Percentiles rank a stretch among this genome's conserved stretches.
Conservation (phyloP, 495 filamentous ascomycete genomes). For the Penicillium lividum region DNA sequence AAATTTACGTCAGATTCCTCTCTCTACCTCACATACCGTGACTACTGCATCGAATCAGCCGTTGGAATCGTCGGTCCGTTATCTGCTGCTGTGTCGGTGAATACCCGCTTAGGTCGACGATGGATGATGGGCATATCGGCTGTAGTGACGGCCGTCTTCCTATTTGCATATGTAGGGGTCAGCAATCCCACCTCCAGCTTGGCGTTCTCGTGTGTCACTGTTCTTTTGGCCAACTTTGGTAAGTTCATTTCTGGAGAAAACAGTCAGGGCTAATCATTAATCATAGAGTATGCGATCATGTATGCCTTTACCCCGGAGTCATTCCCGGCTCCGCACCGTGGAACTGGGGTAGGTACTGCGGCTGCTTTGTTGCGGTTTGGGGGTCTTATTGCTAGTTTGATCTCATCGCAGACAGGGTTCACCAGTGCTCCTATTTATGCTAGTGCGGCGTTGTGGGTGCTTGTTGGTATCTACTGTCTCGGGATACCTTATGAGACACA, state of each 20-base stretch:
- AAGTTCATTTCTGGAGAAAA: neutral
- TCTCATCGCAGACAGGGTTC: constrained; percentile 35
- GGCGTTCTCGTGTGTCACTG: constrained; percentile 33
- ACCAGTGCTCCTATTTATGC: constrained; percentile 37
- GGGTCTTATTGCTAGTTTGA: constrained; percentile 32
- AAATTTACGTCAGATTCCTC: constrained; percentile 31
- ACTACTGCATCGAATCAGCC: constrained; percentile 37
- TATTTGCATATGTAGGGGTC: constrained; percentile 36
- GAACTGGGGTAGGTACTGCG: constrained; percentile 53
- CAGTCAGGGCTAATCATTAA: neutral
- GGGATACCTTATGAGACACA: constrained; percentile 39
- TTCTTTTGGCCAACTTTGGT: constrained; percentile 37
- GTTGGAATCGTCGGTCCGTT: constrained; percentile 33
- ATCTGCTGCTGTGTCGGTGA: constrained; percentile 30
- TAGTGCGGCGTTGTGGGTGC: constrained; percentile 36
- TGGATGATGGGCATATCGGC: constrained; percentile 39
- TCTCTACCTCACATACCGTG: constrained; percentile 29
- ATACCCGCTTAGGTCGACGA: constrained; percentile 31
- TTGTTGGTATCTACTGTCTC: constrained; percentile 29
- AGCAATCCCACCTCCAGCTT: constrained; percentile 24
- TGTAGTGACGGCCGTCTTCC: constrained; percentile 33
- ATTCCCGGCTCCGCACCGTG: constrained; percentile 54
- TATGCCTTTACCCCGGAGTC: constrained; percentile 60
- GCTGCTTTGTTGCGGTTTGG: constrained; percentile 30
- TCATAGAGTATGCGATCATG: constrained; percentile 48